phyloP scores from a whole-genome alignment of 805 yeast genomes.

The Ogataea angusta region DNA sequence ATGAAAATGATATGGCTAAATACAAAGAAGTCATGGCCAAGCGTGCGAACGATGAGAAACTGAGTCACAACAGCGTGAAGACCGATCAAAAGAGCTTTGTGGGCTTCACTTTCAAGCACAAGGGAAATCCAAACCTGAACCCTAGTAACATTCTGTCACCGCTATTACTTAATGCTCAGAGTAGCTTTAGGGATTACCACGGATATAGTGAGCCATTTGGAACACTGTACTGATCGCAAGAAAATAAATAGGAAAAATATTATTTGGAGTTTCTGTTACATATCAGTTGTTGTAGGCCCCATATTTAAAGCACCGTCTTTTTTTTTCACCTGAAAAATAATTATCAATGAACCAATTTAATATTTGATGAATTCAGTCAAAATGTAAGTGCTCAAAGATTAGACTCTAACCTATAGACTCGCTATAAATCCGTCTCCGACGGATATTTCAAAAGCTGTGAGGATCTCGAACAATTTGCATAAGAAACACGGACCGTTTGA shows the following conservation, averaged over 20 bases:
- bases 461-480: slow-evolving; percentile 46
- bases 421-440: slow-evolving; percentile 45
- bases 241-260: background rate
- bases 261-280: background rate
- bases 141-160: slow-evolving; percentile 34
- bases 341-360: no score
- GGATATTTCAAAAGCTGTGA: slow-evolving; percentile 41
- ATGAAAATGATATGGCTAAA: slow-evolving; percentile 95
- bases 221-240: slow-evolving; percentile 28
- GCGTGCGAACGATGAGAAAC: slow-evolving; percentile 75
- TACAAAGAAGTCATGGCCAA: slow-evolving; percentile 96
- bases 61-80: slow-evolving; percentile 63
- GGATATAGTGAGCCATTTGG: slow-evolving; percentile 35
- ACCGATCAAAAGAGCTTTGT: slow-evolving; percentile 72
- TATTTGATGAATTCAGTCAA: slow-evolving; percentile 4
- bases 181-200: slow-evolving; percentile 21
- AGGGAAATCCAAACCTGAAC: slow-evolving; percentile 52
- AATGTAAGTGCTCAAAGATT: slow-evolving; percentile 4
- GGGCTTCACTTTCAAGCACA: slow-evolving; percentile 95
- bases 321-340: no score
- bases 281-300: background rate
- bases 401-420: slow-evolving; percentile 23
- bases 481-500: slow-evolving; percentile 66
- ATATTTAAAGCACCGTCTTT: no score
- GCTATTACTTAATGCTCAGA: slow-evolving; percentile 26